Conservation (phyloP, 495 filamentous ascomycete genomes). For the Penicillium coprophilum region DNA sequence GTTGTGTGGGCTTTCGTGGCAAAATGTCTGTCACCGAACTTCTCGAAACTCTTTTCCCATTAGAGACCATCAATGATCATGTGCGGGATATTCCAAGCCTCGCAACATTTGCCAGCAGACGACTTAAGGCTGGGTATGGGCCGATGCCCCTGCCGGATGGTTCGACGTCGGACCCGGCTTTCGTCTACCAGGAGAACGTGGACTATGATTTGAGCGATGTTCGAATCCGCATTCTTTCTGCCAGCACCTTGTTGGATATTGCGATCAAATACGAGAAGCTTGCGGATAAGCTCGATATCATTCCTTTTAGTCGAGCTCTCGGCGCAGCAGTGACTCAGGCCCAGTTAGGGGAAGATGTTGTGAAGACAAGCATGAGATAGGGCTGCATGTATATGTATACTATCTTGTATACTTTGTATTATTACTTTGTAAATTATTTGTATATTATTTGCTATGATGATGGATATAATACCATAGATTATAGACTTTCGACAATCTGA, state of each 20-base stretch:
- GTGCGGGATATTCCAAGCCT: slow-evolving; percentile 37
- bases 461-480: not conserved
- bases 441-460: no score
- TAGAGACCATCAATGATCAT: slow-evolving; percentile 27
- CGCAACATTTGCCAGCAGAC: slow-evolving; percentile 28
- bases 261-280: slow-evolving; percentile 31
- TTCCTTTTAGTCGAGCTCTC: slow-evolving; percentile 33
- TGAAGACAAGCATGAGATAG: not conserved
- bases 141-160: slow-evolving; percentile 16
- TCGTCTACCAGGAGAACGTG: slow-evolving; percentile 35
- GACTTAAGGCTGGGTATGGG: slow-evolving; percentile 34
- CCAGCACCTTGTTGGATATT: slow-evolving; percentile 33
- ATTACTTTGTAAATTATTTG: no score
- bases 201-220: slow-evolving; percentile 40
- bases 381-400: not conserved
- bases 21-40: slow-evolving; percentile 29
- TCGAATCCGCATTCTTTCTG: slow-evolving; percentile 26
- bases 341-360: slow-evolving; percentile 16
- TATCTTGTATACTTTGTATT: not conserved
- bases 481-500: not conserved
- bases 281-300: slow-evolving; percentile 12
- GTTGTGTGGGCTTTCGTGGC: slow-evolving; percentile 22
- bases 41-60: slow-evolving; percentile 27
- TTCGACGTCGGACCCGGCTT: slow-evolving; percentile 19
- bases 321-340: slow-evolving; percentile 39